Base-by-base conservation (phyloP, 208 protist genomes). In the Zelonia costaricensis region DNA sequence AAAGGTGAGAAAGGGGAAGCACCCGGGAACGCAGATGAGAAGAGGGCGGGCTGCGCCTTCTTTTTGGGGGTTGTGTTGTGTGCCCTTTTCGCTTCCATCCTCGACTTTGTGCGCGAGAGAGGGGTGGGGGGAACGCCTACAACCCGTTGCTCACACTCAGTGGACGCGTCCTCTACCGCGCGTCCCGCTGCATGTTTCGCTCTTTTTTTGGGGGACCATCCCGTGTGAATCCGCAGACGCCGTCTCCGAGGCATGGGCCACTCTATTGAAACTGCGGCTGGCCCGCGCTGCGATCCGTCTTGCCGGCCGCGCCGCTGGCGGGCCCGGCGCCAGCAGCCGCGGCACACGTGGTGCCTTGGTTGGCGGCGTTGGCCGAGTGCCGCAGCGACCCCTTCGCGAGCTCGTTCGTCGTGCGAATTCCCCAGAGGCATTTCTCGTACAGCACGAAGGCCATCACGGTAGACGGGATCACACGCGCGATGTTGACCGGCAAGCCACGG, bases 391-490 rank as follows among this genome's bases (percentile, higher is more conserved):
- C 27, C n/a, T 27, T 40, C 9, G 68, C 65, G 8, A 66, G 33
- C 27, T 72, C 38, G 23, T 76, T 48, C 46, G 71, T 70, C 1
- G 62, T 63, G 30, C 78, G 69, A n/a, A 85, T 77, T 35, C 43
- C 51, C 40, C 66, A 66, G 22, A 94, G 67, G 27, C 56, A 87
- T 73, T 91, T 89, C 52, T 94, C 84, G 55, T 94, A 94, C 33
- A 92, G 57, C 31, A 94, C 71, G 61, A 94, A 90, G 16, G 88
- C 69, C 59, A 83, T 69, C 51, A 92, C 75, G 16, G 84, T 94
- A 22, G 88, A 79, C 0, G 88, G 88, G 52, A 94, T 82, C 35
- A 94, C 85, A 46, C 88, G 82, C 36, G 64, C 69, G 39, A 94
- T 64, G 75, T 92, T 94, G 25, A 92, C 85, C 3, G 79, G 78